Percentiles rank a stretch among this genome's conserved stretches.
Conservation (phyloP, 352 stramenopile genomes). For the Phytophthora pluvialis region DNA sequence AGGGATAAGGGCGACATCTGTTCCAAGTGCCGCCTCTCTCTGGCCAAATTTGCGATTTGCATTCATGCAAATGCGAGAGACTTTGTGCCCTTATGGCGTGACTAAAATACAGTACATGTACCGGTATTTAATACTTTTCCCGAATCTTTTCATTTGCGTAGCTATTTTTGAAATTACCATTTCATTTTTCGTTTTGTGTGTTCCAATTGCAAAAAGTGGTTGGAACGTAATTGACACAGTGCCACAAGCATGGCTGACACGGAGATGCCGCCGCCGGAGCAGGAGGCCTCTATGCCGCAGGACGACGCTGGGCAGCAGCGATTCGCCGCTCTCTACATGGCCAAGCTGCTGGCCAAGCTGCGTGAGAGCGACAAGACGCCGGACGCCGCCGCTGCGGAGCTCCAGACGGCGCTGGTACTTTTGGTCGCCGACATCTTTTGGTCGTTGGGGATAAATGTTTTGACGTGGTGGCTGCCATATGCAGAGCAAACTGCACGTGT, state of each 20-base stretch:
- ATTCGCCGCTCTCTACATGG: constrained; percentile 56
- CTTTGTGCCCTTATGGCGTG: too few relatives aligned
- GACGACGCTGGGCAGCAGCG: constrained; percentile 29
- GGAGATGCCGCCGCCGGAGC: background rate
- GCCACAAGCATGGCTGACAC: background rate
- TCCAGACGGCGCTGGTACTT: constrained; percentile 42
- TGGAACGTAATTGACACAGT: background rate
- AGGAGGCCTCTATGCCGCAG: background rate
- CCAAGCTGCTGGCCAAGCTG: constrained; percentile 42
- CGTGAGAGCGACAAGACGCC: constrained; percentile 33
- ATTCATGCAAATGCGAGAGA: background rate
- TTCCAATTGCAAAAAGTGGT: too few relatives aligned
- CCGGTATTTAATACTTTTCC: too few relatives aligned
- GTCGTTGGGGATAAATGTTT: background rate
- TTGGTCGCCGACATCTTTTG: background rate
- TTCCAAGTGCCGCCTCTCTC: constrained; percentile 9
- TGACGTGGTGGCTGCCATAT: background rate
- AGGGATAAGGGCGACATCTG: constrained; percentile 23
- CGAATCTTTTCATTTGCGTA: too few relatives aligned
- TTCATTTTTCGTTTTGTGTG: background rate
- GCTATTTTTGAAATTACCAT: too few relatives aligned
- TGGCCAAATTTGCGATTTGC: constrained; percentile 23
- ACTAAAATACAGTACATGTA: too few relatives aligned
- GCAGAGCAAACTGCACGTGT: constrained; percentile 47
- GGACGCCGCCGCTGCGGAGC: constrained; percentile 19